Evolutionary conservation across 345 rosid species (phyloP).

Genomic region (thale cress (Arabidopsis thaliana)): TAIR10.1 NC_003070.9:2545001-2545500

Average conservation of each 20-base stretch:
- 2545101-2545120: neutral
- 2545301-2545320: slow-evolving; percentile 7
- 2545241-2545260: slow-evolving; percentile 4
- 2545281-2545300: slow-evolving; percentile 1
- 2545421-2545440: slow-evolving; percentile 16
- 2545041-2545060: slow-evolving; percentile 87
- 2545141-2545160: slow-evolving; percentile 18
- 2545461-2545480: neutral
- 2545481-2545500: slow-evolving; percentile 6
- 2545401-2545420: slow-evolving; percentile 8
- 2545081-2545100: slow-evolving; percentile 78
- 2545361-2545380: neutral
- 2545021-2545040: slow-evolving; percentile 94
- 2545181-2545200: neutral
- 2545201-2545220: neutral
- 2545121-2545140: slow-evolving; percentile 10
- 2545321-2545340: slow-evolving; percentile 2
- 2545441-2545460: neutral
- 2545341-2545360: slow-evolving; percentile 4
- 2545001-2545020: slow-evolving; percentile 78
- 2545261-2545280: neutral
- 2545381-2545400: neutral
- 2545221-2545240: slow-evolving; percentile 2
- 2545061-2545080: slow-evolving; percentile 85
- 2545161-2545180: neutral